Evolutionary conservation across 2,329 filamentous ascomycete genomes (phyloP).

Genomic region (Alternaria burnsii): DNA sequence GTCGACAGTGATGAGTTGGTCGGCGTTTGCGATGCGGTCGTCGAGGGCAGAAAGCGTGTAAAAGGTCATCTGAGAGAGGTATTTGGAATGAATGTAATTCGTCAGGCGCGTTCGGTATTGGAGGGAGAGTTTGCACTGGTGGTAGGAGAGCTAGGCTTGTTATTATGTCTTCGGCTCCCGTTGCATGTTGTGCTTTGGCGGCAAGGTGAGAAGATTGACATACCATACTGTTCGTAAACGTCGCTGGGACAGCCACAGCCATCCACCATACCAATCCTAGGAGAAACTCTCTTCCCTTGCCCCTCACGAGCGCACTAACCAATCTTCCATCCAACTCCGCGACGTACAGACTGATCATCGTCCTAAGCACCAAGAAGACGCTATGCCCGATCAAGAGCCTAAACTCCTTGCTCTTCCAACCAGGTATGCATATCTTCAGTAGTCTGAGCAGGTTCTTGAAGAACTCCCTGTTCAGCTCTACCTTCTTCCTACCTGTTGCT

Average conservation of each 20-base stretch:
- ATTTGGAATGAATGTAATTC: conserved; percentile 94
- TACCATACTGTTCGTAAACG: conserved; percentile 99
- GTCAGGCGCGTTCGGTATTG: conserved; percentile 93
- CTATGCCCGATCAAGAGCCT: conserved; percentile 88
- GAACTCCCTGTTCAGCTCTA: conserved; percentile 91
- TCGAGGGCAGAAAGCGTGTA: conserved; percentile 95
- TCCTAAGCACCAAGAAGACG: conserved; percentile 88
- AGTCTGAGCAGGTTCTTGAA: conserved; percentile 79
- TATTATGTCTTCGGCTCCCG: conserved; percentile 12
- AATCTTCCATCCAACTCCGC: conserved; percentile 94
- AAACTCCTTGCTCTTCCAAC: conserved; percentile 88
- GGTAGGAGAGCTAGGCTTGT: conserved; percentile 79
- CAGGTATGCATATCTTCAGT: conserved; percentile 86
- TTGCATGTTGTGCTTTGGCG: background rate
- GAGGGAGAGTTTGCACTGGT: conserved; percentile 92
- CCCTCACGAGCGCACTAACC: conserved; percentile 90
- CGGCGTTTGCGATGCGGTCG: conserved; percentile 97
- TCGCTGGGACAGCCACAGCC: conserved; percentile 93
- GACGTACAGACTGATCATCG: conserved; percentile 92
- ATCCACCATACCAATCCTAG: conserved; percentile 97
- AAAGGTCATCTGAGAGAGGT: conserved; percentile 96
- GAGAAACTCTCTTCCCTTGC: conserved; percentile 89
- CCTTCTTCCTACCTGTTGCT: conserved; percentile 70
- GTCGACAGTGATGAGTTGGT: conserved; percentile 96
- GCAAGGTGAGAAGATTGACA: conserved; percentile 36